Base-by-base conservation (phyloP, 2,329 filamentous ascomycete species). In the Coleophoma crateriformis region DNA sequence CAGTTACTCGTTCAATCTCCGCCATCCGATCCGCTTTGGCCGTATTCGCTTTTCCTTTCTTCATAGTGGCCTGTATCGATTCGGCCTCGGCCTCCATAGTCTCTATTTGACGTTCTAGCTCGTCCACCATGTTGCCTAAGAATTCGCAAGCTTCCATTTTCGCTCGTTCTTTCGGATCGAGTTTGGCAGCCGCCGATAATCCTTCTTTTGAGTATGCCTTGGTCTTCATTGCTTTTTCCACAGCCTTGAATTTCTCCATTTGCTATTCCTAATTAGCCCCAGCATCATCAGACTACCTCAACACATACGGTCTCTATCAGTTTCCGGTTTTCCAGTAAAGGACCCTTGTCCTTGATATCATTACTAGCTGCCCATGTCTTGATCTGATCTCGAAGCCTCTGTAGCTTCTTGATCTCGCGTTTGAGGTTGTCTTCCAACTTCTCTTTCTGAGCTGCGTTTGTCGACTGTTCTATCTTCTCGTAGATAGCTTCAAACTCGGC, bases 221-320 rank as follows among this genome's bases (percentile, higher is more conserved):
- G 50, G 94, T 99, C 78, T 99, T 99, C 94, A 99, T 97, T 64
- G 96, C 94, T 77, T 99, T 99, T 71, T 99, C 94, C 47, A 99
- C 94, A n/a, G 91, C 92, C 75, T 99, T 99, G 81, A 99, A 99
- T 64, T 90, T 90, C 73, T 99, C 94, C 94, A 99, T 99, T 88
- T 92, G 86, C 89, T 94, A 72, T 68, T 72, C 67, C 45, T 19
- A 14, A 33, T 65, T 58, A 64, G 62, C 56, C 40, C 46, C 53
- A 53, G 37, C n/a, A 46, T 33, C 15, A 42, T 32, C 34, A 52
- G 45, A 49, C 34, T 32, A 51, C 17, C 33, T 54, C 37, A 33
- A 39, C 27, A 55, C 61, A n/a, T 62, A 97, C 92, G 75, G 91
- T 96, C 79, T 99, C 94, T 71, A 99, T 99, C 68, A 95, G 80